Evolutionary conservation across 768 basidiomycete genomes (phyloP).

Genomic region (Trametes coccinea): DNA sequence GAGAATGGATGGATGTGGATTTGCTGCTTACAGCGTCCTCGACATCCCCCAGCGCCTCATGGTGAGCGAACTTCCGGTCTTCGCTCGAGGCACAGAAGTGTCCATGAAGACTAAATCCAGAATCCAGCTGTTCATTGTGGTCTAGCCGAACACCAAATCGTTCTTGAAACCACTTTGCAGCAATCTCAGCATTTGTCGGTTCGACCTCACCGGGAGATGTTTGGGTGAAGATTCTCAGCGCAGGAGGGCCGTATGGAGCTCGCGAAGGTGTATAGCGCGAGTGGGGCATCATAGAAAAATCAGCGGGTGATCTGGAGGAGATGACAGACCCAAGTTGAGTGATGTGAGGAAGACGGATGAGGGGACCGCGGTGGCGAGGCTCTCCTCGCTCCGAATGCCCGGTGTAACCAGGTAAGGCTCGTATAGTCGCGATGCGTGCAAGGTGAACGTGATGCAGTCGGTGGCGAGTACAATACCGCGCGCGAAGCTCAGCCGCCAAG

Average conservation of each 20-base stretch:
- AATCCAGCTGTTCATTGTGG: background rate
- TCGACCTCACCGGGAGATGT: background rate
- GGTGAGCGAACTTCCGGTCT: background rate
- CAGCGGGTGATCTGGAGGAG: too few relatives aligned
- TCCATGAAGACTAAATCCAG: background rate
- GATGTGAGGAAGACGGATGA: too few relatives aligned
- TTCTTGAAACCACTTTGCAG: background rate
- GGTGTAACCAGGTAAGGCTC: background rate
- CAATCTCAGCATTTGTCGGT: background rate
- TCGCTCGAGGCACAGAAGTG: background rate
- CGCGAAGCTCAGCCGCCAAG: constrained; percentile 1
- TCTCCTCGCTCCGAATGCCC: background rate
- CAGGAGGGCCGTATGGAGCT: constrained; percentile 2
- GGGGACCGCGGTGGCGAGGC: background rate
- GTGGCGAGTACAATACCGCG: background rate
- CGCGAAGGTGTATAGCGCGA: too few relatives aligned
- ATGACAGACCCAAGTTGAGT: too few relatives aligned
- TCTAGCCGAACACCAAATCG: background rate
- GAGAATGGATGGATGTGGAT: background rate
- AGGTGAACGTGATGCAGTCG: background rate
- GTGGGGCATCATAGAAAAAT: too few relatives aligned
- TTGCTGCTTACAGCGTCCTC: background rate
- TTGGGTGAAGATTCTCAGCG: background rate
- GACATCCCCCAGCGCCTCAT: constrained; percentile 3
- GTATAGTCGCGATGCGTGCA: background rate